Conservation (phyloP, 805 yeast species). For the Yarrowia sp. region DNA sequence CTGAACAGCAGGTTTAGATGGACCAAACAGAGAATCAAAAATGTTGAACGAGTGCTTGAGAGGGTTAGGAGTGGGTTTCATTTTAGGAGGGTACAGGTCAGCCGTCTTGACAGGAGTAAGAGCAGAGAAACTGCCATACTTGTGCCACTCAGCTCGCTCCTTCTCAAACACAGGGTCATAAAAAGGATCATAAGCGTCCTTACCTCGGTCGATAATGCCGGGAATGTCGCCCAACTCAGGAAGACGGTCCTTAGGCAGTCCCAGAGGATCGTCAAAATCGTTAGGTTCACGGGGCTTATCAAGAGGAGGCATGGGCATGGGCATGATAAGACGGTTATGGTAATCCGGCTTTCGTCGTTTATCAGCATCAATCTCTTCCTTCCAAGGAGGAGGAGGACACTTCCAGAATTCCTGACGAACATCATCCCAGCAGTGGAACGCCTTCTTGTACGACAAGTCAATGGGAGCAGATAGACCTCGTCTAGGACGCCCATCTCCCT, state of each 20-base stretch:
- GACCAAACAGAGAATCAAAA: background rate
- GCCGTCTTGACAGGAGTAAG: background rate
- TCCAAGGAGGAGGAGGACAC: conserved; percentile 13
- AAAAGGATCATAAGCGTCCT: background rate
- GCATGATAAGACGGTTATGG: background rate
- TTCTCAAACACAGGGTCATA: conserved; percentile 5
- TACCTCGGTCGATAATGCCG: background rate
- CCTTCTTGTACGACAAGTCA: background rate
- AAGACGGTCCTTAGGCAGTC: background rate
- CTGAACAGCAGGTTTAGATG: background rate
- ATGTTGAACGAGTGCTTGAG: background rate
- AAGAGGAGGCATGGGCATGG: conserved; percentile 8
- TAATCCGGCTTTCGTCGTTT: background rate
- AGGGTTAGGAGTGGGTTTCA: background rate
- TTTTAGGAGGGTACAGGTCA: background rate
- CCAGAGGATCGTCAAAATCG: conserved; percentile 14
- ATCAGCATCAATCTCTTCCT: background rate
- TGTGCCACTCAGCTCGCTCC: background rate
- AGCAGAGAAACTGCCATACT: background rate
- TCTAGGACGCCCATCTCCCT: conserved; percentile 5
- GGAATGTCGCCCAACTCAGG: background rate
- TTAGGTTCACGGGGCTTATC: conserved; percentile 1
- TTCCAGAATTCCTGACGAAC: background rate
- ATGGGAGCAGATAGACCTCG: background rate
- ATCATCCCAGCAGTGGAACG: background rate